Evolutionary conservation across 2,329 filamentous ascomycete genomes (phyloP).

Genomic region (Curvularia verruculosa): DNA sequence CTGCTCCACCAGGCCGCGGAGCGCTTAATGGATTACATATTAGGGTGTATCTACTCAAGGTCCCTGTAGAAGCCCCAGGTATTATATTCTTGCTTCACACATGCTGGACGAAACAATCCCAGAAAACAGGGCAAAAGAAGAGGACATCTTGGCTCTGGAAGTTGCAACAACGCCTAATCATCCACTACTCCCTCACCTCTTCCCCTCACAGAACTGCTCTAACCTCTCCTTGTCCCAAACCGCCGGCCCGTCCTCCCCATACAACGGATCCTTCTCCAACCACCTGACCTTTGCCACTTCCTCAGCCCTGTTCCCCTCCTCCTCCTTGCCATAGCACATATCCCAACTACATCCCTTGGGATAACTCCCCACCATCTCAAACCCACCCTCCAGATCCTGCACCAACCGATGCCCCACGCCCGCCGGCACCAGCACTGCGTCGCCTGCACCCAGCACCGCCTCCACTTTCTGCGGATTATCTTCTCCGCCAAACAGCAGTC

Average conservation of each 20-base stretch:
- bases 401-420: conserved; percentile 69
- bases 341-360: conserved; percentile 66
- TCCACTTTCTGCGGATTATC: conserved; percentile 64
- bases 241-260: conserved; percentile 35
- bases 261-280: conserved; percentile 66
- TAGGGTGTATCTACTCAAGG: too few species aligned
- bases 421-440: conserved; percentile 69
- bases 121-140: too few species aligned
- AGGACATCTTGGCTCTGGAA: too few species aligned
- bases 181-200: conserved; percentile 5
- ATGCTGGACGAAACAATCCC: too few species aligned
- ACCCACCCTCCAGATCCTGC: conserved; percentile 61
- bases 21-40: too few species aligned
- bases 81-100: too few species aligned
- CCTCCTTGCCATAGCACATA: conserved; percentile 69
- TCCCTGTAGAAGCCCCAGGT: too few species aligned
- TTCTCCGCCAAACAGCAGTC: conserved; percentile 70
- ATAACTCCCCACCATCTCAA: conserved; percentile 73
- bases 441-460: conserved; percentile 61
- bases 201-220: conserved; percentile 7
- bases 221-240: conserved; percentile 32
- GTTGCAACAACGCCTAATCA: too few species aligned
- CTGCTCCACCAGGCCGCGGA: too few species aligned
- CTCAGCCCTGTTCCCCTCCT: conserved; percentile 61
- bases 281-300: conserved; percentile 59